Base-by-base conservation (phyloP, 345 rosid species). In the Corchorus olitorius region DNA sequence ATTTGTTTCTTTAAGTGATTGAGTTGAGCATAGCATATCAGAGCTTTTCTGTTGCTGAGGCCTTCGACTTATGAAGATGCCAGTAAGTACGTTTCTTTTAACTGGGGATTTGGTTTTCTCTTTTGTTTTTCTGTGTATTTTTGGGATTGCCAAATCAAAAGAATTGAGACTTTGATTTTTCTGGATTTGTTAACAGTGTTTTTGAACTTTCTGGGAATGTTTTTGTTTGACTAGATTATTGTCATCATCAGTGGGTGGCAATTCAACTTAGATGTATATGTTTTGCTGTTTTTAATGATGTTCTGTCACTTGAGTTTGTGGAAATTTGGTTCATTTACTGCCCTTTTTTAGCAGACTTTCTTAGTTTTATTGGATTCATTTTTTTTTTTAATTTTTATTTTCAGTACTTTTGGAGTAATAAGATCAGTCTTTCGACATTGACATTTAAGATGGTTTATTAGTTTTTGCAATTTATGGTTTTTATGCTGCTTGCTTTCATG, bases 11-110 rank as follows among this genome's bases (percentile, higher is more conserved):
- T 27, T 41, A 22, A 56, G 55, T 19, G 39, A 35, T 52, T 72
- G 67, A 27, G 27, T 27, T 27, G 27, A 35, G 75, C 73, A 19
- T 60, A 22, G 67, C 70, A 5, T 73, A 70, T 63, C 75, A 64
- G 27, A 27, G 70, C 65, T 49, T 64, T 52, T 53, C 34, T 64
- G 64, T 74, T 56, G 55, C 80, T 70, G 81, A 79, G 84, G 84
- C 83, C 78, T 72, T 78, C 83, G 84, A 87, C 86, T 77, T 85
- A 90, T 83, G 97, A 91, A 90, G 97, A 90, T 93, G 97, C 99
- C 93, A 91, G 99, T 95, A 95, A 95, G 99, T 95, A 95, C 93
- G 99, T 93, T 88, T 84, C 86, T 79, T 82, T 77, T 68, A 76
- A 53, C 78, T 78, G 78, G 79, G 84, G 69, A 78, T 75, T 33